phyloP scores from a whole-genome alignment of 2,329 filamentous ascomycete genomes.

The Tolypocladium nubicola region DNA sequence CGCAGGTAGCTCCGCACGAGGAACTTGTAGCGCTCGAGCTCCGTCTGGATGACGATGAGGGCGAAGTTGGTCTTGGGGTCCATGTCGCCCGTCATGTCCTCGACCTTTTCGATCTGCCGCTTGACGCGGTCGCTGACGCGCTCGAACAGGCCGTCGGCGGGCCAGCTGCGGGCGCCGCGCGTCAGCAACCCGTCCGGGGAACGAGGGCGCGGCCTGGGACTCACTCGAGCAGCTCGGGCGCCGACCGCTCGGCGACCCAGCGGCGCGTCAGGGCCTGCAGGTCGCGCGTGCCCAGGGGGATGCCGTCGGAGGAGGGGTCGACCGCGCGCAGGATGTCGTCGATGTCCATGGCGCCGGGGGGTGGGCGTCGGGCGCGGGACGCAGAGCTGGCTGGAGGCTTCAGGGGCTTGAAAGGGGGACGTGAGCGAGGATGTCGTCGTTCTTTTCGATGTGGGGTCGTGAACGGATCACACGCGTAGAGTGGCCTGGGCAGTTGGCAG shows the following conservation, averaged over 20 bases:
- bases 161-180: slow-evolving; percentile 38
- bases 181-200: not conserved
- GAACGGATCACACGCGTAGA: not conserved
- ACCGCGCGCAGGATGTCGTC: slow-evolving; percentile 70
- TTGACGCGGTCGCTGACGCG: slow-evolving; percentile 66
- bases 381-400: not conserved
- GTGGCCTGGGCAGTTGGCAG: not conserved
- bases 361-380: not conserved
- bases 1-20: slow-evolving; percentile 75
- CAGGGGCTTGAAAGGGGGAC: not conserved
- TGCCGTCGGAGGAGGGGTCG: slow-evolving; percentile 44
- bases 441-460: not conserved
- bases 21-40: slow-evolving; percentile 90
- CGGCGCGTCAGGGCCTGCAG: slow-evolving; percentile 81
- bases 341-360: slow-evolving; percentile 51
- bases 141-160: slow-evolving; percentile 65
- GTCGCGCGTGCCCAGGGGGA: slow-evolving; percentile 56
- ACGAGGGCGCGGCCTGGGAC: slow-evolving; percentile 6
- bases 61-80: slow-evolving; percentile 87
- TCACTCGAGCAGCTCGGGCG: slow-evolving; percentile 80
- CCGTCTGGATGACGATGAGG: slow-evolving; percentile 91
- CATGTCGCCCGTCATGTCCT: slow-evolving; percentile 72
- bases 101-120: slow-evolving; percentile 58
- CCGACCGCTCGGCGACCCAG: slow-evolving; percentile 86
- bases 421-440: not conserved